Evolutionary conservation across 768 basidiomycete species (phyloP), one percentile per base, ranked within the genome.

Genomic region (Coprinellus micaceus): DNA sequence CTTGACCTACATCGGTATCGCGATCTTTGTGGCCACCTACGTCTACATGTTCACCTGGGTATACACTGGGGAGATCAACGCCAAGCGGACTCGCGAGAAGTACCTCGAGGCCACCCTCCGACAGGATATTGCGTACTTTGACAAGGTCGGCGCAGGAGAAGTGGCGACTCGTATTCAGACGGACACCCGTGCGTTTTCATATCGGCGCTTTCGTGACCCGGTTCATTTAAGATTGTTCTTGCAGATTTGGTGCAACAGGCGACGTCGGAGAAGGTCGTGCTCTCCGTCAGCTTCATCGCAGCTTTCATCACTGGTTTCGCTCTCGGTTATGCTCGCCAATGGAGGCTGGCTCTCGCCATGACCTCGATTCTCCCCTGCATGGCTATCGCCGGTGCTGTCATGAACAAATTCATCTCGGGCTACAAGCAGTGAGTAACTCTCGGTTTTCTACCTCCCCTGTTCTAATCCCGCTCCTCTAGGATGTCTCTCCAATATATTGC

Each of bases 101-200:
- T 94, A 94, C 67, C 78, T 93, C 17, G 65, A 76, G 50, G 81
- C 90, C 1, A 70, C 91, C 11, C 74, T 94, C 2, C 82, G 89
- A 29, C 92, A 94, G 64, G 83, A 88, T 57, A 82, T 91, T 57
- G 82, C 84, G 29, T 94, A 80, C 72, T 93, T 93, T 64, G 91
- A 94, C 67, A 80, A 82, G 17, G 78, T 92, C 43, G 90, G 92
- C n/a, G 84, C 91, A 2, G 91, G 91, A 55, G 91, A 94, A 64
- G 83, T 94, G n/a, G 85, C 92, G 0, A 92, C 91, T 4, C 81
- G 91, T 41, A 93, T 93, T 55, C 84, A 88, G 66, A 86, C 86
- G 0, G 85, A 88, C 64, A 86, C 85, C n/a, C 87, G 84, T 84
- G 63, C 60, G 80, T 71, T 13, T 40, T 21, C 15, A 19, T 19